A percentile compares a stretch with the other conserved stretches of the same genome.
Conservation (phyloP, 345 rosid genomes). For the Ceriops decandra region DNA sequence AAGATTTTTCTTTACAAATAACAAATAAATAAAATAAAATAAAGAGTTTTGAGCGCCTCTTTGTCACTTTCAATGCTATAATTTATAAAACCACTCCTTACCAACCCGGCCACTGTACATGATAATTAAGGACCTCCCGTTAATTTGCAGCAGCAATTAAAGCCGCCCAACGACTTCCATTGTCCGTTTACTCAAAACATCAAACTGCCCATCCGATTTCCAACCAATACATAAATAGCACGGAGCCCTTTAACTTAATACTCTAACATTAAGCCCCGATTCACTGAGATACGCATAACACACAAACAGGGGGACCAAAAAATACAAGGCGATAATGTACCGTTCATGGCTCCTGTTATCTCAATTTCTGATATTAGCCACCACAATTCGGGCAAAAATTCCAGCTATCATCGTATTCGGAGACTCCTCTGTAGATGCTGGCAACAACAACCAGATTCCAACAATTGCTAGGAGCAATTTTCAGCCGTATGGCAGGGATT, state of each 20-base stretch:
- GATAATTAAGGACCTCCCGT: background rate
- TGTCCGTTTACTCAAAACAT: background rate
- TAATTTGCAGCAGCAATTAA: conserved; percentile 9
- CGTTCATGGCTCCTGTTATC: background rate
- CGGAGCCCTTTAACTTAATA: background rate
- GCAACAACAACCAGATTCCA: conserved; percentile 21
- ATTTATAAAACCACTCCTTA: no score
- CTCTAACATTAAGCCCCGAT: background rate
- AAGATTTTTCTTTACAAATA: no score
- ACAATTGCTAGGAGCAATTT: conserved; percentile 26
- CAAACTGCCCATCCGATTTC: background rate
- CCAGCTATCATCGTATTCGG: conserved; percentile 23
- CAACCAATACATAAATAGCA: background rate
- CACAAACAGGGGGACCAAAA: background rate
- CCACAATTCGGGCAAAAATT: conserved; percentile 15
- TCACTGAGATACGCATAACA: background rate
- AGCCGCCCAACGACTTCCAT: conserved; percentile 5
- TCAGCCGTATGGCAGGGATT: conserved; percentile 25
- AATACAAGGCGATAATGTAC: conserved; percentile 8
- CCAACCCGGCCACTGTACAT: background rate
- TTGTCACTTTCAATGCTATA: no score
- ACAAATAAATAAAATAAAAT: no score
- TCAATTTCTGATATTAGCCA: background rate
- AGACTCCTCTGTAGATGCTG: conserved; percentile 28
- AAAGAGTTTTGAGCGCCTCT: no score